Base-by-base conservation (phyloP, 371 early-diverging fungal genomes). In the Lichtheimia corymbifera region DNA sequence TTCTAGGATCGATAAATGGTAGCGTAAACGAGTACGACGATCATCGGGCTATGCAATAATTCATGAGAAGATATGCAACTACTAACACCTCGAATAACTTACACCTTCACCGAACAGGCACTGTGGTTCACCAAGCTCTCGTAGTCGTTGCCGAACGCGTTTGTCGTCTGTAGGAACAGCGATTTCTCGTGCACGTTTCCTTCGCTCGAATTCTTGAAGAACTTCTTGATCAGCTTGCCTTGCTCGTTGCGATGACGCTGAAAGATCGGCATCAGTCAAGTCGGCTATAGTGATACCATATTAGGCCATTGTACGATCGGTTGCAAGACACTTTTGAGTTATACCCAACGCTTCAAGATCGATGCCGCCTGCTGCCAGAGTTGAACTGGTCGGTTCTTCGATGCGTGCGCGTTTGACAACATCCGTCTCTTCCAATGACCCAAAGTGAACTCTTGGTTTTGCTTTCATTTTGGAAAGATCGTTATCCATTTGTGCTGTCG, bases 91-190 rank as follows among this genome's bases (percentile, higher is more conserved):
- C 7, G 5, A 27, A 18, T 20, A 35, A 66, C 78, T 66, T 89
- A 93, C 94, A 43, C 94, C 95, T 87, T 97, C 98, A 45, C 90
- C 97, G 69, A 97, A 97, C 2, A 96, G 75, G 62, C 93, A 93
- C 56, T 91, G 86, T 0, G 98, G 98, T 56, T 96, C 91, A 2
- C 84, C 87, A 42, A 90, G 73, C 41, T 93, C 90, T 53, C 94
- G 80, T 50, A 98, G 80, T 56, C 83, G 74, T 40, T 76, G 78
- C 18, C 92, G 74, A 22, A 98, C 97, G 53, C 87, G 81, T 12
- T 67, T 67, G 73, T 98, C 98, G 55, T 94, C 93, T 3, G 98
- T 98, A 6, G 98, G 98, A 0, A 97, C 93, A 5, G 93, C 95
- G 5, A 97, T 65, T 28, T 83, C 71, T 40, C 91, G 79, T 0